Conservation (phyloP, 78 protist genomes). For the Dictyostelium brefeldianum region DNA sequence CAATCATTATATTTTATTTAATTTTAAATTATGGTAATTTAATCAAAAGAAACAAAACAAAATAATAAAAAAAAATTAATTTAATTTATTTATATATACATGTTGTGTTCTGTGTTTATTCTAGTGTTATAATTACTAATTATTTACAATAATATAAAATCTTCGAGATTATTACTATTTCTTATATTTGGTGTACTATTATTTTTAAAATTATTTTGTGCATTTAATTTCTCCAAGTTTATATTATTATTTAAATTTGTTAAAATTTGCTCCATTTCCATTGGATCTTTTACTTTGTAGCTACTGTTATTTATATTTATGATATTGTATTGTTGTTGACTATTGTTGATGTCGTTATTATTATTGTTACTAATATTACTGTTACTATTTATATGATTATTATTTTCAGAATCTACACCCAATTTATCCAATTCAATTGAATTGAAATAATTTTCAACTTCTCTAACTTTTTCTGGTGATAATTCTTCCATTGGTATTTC, state of each 20-base stretch:
- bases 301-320: background rate
- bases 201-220: no score
- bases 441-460: conserved; percentile 18
- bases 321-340: background rate
- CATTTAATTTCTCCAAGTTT: background rate
- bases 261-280: conserved; percentile 5
- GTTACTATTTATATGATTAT: background rate
- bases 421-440: conserved; percentile 9
- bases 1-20: no score
- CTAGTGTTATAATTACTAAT: no score
- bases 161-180: conserved; percentile 12
- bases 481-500: background rate
- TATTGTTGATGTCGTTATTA: background rate
- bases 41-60: no score
- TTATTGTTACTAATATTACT: background rate
- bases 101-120: no score
- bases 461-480: conserved; percentile 18
- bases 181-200: background rate
- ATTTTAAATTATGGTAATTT: no score
- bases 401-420: background rate
- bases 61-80: no score
- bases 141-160: conserved; percentile 1
- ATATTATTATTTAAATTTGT: background rate
- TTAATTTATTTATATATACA: no score
- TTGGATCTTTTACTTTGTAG: conserved; percentile 5